phyloP scores from a whole-genome alignment of 345 rosid genomes.

The Populus davidiana region DNA sequence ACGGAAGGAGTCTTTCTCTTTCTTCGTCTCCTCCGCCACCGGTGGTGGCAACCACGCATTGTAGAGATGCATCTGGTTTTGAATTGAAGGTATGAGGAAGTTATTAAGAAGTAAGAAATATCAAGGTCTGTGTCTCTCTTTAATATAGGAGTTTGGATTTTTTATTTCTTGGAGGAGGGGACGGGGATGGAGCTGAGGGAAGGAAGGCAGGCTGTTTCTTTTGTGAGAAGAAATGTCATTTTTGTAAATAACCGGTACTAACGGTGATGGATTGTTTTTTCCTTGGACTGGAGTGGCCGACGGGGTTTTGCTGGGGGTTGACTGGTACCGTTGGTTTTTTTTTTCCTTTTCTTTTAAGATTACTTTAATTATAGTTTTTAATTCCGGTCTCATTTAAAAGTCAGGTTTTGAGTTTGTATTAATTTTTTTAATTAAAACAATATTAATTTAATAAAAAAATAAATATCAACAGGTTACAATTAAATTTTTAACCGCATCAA shows the following conservation, averaged over 20 bases:
- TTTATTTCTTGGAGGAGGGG: not conserved
- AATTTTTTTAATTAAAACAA: too few species aligned
- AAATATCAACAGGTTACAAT: too few species aligned
- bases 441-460: too few species aligned
- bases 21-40: slow-evolving; percentile 75
- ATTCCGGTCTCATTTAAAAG: too few species aligned
- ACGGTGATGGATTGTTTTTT: not conserved
- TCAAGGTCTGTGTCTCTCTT: not conserved
- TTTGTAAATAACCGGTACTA: not conserved
- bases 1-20: slow-evolving; percentile 78
- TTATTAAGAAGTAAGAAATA: not conserved
- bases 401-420: too few species aligned
- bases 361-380: too few species aligned
- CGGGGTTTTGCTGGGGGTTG: too few species aligned
- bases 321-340: too few species aligned
- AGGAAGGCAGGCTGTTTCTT: not conserved
- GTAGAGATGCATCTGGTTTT: slow-evolving; percentile 72
- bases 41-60: slow-evolving; percentile 97
- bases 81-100: not conserved
- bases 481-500: too few species aligned
- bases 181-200: not conserved
- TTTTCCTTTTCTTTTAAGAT: too few species aligned
- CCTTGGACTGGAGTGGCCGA: not conserved
- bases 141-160: not conserved
- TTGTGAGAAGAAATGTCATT: not conserved